Evolutionary conservation across 2,329 filamentous ascomycete genomes (phyloP), one percentile per base, ranked within the genome.

Genomic region (Thelonectria olida): DNA sequence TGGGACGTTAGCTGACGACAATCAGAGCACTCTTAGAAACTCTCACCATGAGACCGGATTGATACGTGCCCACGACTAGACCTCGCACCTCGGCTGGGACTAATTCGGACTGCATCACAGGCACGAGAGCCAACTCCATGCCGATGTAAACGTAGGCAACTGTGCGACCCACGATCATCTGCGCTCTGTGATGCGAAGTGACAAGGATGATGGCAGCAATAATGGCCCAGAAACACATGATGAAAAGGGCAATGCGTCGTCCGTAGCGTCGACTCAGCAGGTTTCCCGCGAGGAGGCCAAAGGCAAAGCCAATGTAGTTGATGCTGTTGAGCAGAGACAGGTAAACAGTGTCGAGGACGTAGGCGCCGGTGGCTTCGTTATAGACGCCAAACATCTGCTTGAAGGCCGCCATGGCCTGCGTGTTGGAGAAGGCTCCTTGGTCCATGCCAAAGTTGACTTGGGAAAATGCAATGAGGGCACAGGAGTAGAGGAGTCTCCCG

Each of bases 141-240:
- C 77, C 78, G 27, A 79, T 69, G 44, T 80, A 80, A n/a, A 76
- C 53, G 54, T 77, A 78, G 31, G 76, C 77, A 5, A 80, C 62
- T 7, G 76, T 75, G 2, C 76, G 71, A 1, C 67, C 77, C 7
- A 71, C 74, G 41, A 80, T 62, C 10, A 77, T 75, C 56, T 79
- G 76, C 1, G 63, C 62, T 4, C 56, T 65, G 15, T 39, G 69
- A 13, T 67, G 54, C 7, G 76, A 72, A 0, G 76, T 78, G 34
- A 79, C 61, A 3, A 69, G 55, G 9, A 79, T 66, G 2, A 72
- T 74, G 2, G 78, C 73, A 0, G 73, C 61, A 0, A 75, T 50
- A 1, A 78, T 60, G 4, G 75, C 75, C 49, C 71, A 79, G 10
- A 71, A 44, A 49, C 74, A 74, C 76, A 80, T 79, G 49, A 44